These are phyloP conservation scores for Naegleria lovaniensis DNA, from an alignment of 208 protist species.

Conservation along the genomic window DNA sequence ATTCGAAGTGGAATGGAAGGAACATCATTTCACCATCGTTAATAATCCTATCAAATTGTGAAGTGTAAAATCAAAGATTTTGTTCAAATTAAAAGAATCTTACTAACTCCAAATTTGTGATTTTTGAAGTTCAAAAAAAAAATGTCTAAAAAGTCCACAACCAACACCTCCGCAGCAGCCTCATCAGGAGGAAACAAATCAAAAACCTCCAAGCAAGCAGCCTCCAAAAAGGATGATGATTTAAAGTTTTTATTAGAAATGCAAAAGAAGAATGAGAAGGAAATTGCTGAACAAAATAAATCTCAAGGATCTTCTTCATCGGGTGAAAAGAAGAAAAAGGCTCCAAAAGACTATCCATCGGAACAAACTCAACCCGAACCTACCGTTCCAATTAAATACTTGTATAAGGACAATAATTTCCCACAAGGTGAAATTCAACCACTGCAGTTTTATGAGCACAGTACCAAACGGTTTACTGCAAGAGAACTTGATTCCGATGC, in stretches of 20 bases:
- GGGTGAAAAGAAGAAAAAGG: background rate
- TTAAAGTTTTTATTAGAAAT: background rate
- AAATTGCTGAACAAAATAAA: background rate
- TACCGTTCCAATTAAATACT: background rate
- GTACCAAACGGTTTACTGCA: conserved; percentile 70
- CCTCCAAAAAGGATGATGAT: background rate
- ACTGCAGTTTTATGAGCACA: conserved; percentile 35
- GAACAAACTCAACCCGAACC: conserved; percentile 16
- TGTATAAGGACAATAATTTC: background rate
- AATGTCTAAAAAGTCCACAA: too few species aligned
- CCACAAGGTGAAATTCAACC: background rate
- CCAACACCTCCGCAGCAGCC: too few species aligned
- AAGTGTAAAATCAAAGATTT: too few species aligned
- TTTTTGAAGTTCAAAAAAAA: too few species aligned
- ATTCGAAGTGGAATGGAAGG: too few species aligned
- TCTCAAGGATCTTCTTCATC: background rate
- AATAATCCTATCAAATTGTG: too few species aligned
- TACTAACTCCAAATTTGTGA: too few species aligned
- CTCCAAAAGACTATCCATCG: background rate
- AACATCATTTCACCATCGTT: too few species aligned
- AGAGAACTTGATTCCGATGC: conserved; percentile 63
- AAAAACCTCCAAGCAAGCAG: too few species aligned
- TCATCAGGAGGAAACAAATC: too few species aligned
- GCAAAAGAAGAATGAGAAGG: conserved; percentile 4
- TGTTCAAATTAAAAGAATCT: too few species aligned